Evolutionary conservation across 2,329 filamentous ascomycete genomes (phyloP).

Genomic region (Ascochyta pisi): DNA sequence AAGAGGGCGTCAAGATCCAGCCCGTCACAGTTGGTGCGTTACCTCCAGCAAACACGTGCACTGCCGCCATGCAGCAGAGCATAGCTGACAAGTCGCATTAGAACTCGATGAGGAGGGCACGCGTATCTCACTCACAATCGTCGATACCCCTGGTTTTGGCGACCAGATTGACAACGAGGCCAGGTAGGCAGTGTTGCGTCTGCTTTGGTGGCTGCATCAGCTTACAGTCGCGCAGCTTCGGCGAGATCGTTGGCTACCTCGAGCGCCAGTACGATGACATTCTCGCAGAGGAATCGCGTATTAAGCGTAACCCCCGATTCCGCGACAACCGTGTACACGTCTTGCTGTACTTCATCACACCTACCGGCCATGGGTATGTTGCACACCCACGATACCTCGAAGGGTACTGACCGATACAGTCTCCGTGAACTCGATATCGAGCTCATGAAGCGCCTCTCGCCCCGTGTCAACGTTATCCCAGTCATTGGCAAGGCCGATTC

Average conservation of each 20-base stretch:
- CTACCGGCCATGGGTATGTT: slow-evolving; percentile 88
- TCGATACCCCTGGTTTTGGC: slow-evolving; percentile 97
- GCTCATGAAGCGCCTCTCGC: slow-evolving; percentile 98
- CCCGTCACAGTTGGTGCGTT: slow-evolving; percentile 91
- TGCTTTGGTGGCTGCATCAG: neutral
- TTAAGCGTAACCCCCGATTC: slow-evolving; percentile 99
- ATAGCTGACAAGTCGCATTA: slow-evolving; percentile 15
- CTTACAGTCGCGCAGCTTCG: slow-evolving; percentile 70
- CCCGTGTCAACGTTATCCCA: slow-evolving; percentile 97
- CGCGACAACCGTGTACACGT: slow-evolving; percentile 98
- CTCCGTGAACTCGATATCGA: slow-evolving; percentile 99
- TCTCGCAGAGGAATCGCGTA: slow-evolving; percentile 97
- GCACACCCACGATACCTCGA: neutral
- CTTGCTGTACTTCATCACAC: slow-evolving; percentile 98
- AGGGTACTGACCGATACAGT: slow-evolving; percentile 56
- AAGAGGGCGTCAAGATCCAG: slow-evolving; percentile 98
- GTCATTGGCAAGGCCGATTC: slow-evolving; percentile 99
- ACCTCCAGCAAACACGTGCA: neutral
- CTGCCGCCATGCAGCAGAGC: neutral
- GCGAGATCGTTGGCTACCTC: slow-evolving; percentile 96
- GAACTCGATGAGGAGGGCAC: slow-evolving; percentile 98
- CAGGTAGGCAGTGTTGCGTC: slow-evolving; percentile 64
- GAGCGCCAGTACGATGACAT: slow-evolving; percentile 99
- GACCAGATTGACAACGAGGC: slow-evolving; percentile 99
- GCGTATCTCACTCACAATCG: slow-evolving; percentile 96